phyloP scores from a whole-genome alignment of 345 rosid genomes.

The Rhodamnia argentea region DNA sequence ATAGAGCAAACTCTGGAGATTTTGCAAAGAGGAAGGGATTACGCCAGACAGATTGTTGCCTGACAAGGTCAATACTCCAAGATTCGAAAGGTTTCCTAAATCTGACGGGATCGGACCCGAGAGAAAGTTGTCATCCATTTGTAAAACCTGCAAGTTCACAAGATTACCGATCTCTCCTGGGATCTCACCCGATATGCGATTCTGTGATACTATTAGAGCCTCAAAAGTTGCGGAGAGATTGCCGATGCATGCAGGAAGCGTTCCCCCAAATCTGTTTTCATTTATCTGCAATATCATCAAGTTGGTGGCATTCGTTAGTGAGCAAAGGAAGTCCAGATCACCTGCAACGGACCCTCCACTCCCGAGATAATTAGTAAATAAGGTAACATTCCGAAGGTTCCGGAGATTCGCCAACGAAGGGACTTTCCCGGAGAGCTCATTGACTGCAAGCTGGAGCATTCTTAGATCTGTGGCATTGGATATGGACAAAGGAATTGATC shows the following conservation, averaged over 20 bases:
- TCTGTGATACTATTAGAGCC: neutral
- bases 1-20: neutral
- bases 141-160: neutral
- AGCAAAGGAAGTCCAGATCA: conserved; percentile 10
- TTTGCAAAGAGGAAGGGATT: neutral
- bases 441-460: neutral
- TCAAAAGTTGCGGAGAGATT: neutral
- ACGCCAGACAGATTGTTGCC: neutral
- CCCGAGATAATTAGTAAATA: conserved; percentile 3
- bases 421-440: conserved; percentile 3
- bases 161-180: conserved; percentile 11
- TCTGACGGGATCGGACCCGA: neutral
- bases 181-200: conserved; percentile 4
- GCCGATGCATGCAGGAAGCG: neutral
- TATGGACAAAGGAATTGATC: conserved; percentile 1
- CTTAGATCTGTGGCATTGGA: conserved; percentile 2
- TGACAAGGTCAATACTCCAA: neutral
- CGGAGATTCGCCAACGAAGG: conserved; percentile 5
- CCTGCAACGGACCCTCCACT: neutral
- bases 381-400: neutral
- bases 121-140: neutral
- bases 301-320: conserved; percentile 1
- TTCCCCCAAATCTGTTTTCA: neutral
- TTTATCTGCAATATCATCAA: neutral
- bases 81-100: neutral